Conservation (phyloP, 2,329 filamentous ascomycete species). For the Penicillium sp. region DNA sequence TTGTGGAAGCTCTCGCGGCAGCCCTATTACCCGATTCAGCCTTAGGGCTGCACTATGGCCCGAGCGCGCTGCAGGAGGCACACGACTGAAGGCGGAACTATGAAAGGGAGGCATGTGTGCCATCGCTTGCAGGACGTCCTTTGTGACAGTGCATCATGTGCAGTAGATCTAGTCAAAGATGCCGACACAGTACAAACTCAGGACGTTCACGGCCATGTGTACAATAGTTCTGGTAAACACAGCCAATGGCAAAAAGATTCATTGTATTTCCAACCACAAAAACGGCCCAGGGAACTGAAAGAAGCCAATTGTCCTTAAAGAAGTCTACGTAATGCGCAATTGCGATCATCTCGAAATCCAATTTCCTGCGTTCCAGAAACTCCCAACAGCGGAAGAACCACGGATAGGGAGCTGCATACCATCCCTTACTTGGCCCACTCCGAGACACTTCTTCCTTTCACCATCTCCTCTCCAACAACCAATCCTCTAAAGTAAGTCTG, state of each 20-base stretch:
- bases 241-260: neutral
- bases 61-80: conserved; percentile 9
- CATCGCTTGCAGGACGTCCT: conserved; percentile 5
- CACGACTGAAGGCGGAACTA: conserved; percentile 16
- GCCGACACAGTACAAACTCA: neutral
- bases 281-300: neutral
- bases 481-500: conserved; percentile 5
- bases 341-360: neutral
- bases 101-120: conserved; percentile 4
- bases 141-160: neutral
- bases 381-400: conserved; percentile 8
- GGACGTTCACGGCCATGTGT: neutral
- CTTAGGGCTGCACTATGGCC: conserved; percentile 22
- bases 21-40: conserved; percentile 25
- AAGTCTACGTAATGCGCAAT: neutral
- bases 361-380: conserved; percentile 10
- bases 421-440: conserved; percentile 24
- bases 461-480: conserved; percentile 2
- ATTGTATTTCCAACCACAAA: neutral
- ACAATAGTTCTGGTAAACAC: neutral
- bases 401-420: conserved; percentile 17
- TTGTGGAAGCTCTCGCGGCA: neutral
- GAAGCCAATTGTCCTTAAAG: conserved; percentile 1
- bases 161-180: neutral
- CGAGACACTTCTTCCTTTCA: conserved; percentile 9